These are phyloP conservation scores for Thraustotheca clavata DNA, from an alignment of 352 stramenopile species.

Conservation along the genomic window DNA sequence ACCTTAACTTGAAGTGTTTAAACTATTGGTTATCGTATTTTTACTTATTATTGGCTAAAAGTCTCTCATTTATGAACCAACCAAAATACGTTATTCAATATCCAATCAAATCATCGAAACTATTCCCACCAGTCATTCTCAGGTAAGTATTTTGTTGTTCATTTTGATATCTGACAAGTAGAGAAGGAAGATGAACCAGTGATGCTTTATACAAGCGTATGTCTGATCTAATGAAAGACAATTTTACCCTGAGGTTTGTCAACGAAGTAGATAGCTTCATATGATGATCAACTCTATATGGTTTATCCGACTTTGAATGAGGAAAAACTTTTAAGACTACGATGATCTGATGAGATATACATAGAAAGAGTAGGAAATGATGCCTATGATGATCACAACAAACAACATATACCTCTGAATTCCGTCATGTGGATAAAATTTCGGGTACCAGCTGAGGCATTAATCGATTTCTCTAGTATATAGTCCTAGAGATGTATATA, in stretches of 20 bases:
- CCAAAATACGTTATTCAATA: too few species aligned
- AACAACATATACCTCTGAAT: slow-evolving; percentile 24
- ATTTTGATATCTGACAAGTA: not conserved
- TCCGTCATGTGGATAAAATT: slow-evolving; percentile 22
- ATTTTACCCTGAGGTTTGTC: slow-evolving; percentile 15
- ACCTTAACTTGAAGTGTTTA: slow-evolving; percentile 15
- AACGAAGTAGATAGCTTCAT: not conserved
- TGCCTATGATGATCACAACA: slow-evolving; percentile 14
- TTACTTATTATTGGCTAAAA: not conserved
- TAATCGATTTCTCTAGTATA: not conserved
- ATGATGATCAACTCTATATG: slow-evolving; percentile 17
- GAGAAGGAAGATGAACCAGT: slow-evolving; percentile 6
- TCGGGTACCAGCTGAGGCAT: slow-evolving; percentile 23
- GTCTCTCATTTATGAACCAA: too few species aligned
- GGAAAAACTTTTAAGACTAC: slow-evolving; percentile 21
- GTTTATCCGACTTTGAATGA: slow-evolving; percentile 2
- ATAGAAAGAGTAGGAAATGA: not conserved
- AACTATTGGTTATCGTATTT: slow-evolving; percentile 5
- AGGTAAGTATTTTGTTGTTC: not conserved
- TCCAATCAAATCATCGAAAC: not conserved
- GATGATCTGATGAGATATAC: slow-evolving; percentile 23
- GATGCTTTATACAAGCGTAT: slow-evolving; percentile 23
- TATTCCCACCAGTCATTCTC: not conserved
- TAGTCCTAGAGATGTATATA: too few species aligned
- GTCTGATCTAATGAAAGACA: slow-evolving; percentile 20